Evolutionary conservation across 1,284 basidiomycete species (phyloP).

Genomic region (Garcileccinum viscosum): DNA sequence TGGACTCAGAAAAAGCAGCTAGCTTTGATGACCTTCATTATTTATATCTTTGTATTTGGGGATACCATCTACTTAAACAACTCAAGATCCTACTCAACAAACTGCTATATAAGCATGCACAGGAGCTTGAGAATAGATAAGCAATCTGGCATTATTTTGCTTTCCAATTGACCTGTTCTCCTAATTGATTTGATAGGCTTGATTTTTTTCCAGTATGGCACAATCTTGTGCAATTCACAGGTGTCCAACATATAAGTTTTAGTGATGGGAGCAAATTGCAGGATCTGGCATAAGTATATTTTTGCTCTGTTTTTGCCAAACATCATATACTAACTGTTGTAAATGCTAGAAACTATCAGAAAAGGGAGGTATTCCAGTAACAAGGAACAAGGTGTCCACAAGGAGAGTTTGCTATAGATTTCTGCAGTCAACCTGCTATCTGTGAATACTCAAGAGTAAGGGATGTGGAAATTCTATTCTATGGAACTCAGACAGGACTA

Average conservation of each 20-base stretch:
- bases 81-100: not conserved
- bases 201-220: not conserved
- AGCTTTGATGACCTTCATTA: not conserved
- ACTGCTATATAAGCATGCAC: not conserved
- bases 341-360: too few species aligned
- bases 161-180: too few species aligned
- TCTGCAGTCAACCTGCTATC: too few species aligned
- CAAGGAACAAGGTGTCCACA: too few species aligned
- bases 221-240: not conserved
- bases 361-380: too few species aligned
- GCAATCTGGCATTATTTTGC: too few species aligned
- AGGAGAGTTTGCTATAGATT: too few species aligned
- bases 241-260: not conserved
- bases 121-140: not conserved
- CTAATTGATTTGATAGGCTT: not conserved
- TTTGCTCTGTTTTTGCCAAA: not conserved
- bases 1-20: not conserved
- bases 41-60: not conserved
- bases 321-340: not conserved
- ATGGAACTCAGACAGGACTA: too few species aligned
- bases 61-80: conserved; percentile 3
- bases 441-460: too few species aligned
- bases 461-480: too few species aligned
- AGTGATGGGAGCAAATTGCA: conserved; percentile 12
- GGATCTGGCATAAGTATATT: conserved; percentile 3